These are phyloP conservation scores for Dictyophora rubrovolvata DNA, from an alignment of 768 basidiomycete genomes.

Conservation along the genomic window DNA sequence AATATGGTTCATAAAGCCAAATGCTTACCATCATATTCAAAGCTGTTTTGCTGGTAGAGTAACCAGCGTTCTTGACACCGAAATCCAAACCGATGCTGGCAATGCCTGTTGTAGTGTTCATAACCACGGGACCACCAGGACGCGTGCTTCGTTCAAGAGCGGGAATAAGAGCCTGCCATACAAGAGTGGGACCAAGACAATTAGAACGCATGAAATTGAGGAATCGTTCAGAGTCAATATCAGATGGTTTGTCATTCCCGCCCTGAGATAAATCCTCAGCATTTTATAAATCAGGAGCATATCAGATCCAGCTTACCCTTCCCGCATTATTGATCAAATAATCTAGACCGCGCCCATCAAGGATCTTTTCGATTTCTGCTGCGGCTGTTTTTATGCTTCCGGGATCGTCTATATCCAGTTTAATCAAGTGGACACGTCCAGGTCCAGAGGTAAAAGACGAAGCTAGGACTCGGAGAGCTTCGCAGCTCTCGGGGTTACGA, in stretches of 20 bases:
- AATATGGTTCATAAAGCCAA: background rate
- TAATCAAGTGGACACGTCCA: constrained; percentile 24
- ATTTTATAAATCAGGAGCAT: background rate
- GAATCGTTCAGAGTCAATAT: constrained; percentile 17
- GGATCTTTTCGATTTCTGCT: constrained; percentile 16
- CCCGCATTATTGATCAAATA: constrained; percentile 32
- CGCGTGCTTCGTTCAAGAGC: constrained; percentile 19
- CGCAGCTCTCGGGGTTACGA: constrained; percentile 15
- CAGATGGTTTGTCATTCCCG: constrained; percentile 23
- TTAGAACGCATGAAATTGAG: constrained; percentile 20
- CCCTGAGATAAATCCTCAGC: background rate
- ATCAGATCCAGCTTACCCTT: constrained; percentile 18
- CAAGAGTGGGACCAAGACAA: constrained; percentile 26
- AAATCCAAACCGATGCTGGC: constrained; percentile 24
- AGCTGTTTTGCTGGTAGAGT: constrained; percentile 29
- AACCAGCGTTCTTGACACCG: constrained; percentile 22
- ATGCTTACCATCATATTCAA: constrained; percentile 30
- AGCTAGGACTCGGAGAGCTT: constrained; percentile 10
- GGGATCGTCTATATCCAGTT: constrained; percentile 22
- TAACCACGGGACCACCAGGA: constrained; percentile 21
- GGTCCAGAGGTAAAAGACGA: constrained; percentile 16
- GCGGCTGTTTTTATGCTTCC: constrained; percentile 20
- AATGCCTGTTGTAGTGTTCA: constrained; percentile 25
- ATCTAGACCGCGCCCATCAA: constrained; percentile 25
- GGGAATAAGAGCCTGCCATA: constrained; percentile 25